Evolutionary conservation across 148 eudicot species (phyloP).

Genomic region (Euryodendron excelsum): DNA sequence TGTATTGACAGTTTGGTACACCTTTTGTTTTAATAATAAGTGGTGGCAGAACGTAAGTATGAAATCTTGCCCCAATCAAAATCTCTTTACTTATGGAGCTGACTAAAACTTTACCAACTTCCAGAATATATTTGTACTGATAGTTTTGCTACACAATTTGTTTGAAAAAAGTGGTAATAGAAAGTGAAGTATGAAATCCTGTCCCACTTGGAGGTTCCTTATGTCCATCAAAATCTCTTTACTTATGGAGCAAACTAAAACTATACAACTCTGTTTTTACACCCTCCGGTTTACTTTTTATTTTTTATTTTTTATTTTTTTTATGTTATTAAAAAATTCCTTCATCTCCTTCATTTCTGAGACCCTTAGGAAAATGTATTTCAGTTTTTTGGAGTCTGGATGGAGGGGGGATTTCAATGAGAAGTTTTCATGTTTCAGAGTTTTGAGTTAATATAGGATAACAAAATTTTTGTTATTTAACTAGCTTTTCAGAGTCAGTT

Average conservation of each 20-base stretch:
- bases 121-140: neutral
- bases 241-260: neutral
- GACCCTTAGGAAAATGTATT: neutral
- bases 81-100: neutral
- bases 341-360: neutral
- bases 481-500: neutral
- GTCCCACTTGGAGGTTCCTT: neutral
- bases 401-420: too few species aligned
- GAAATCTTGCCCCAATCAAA: neutral
- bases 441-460: neutral
- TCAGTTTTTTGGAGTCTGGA: neutral
- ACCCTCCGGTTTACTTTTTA: neutral
- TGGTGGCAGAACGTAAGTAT: too few species aligned
- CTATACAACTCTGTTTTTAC: neutral
- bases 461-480: neutral
- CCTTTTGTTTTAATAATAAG: too few species aligned
- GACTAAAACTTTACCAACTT: neutral
- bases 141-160: neutral
- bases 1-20: too few species aligned
- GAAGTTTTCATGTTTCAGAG: too few species aligned
- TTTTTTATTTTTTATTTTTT: too few species aligned
- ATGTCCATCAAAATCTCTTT: neutral
- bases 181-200: neutral
- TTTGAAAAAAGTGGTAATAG: neutral
- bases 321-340: too few species aligned